Evolutionary conservation across 345 rosid species (phyloP), one percentile per base, ranked within the genome.

Genomic region (Psidium guajava): DNA sequence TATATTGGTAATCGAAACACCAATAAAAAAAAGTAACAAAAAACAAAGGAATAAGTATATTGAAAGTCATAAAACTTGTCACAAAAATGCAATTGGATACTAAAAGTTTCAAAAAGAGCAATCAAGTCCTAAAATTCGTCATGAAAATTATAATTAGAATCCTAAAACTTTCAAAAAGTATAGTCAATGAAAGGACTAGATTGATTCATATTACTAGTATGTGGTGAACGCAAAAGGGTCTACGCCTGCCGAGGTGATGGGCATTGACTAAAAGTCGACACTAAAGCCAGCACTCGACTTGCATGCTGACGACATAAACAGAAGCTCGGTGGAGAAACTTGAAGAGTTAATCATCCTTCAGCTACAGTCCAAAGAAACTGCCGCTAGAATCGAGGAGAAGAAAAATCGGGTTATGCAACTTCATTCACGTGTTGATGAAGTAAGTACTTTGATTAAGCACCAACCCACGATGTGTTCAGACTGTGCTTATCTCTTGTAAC

Each of bases 231-330:
- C 91, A 64, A 90, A 89, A 40, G 99, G 96, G 20, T 87, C 92
- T 83, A 86, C 89, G 13, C 93, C 94, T 85, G 89, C 90, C 84
- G 94, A 94, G 87, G 93, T 97, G 54, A 91, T 94, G 94, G 98
- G 99, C 53, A 84, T 95, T 82, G 98, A 95, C 86, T 92, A 95
- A 87, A 97, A 94, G 85, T 88, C 91, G 44, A 85, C 86, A 40
- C 87, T 95, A 58, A 95, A 94, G 91, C 94, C 92, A 53, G 94
- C 90, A 77, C 92, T 97, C 18, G 89, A 89, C 85, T 91, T 92
- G 42, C 86, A 88, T 64, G 86, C 89, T 9, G 92, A 92, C 32
- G 92, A 88, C 0, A 86, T 90, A 77, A 97, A 93, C 87, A 92
- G 85, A 89, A 89, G 89, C 87, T 91, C 92, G 55, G 81, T 86